phyloP scores from a whole-genome alignment of 139 green algal genomes.

The Diplosphaera chodatii region DNA sequence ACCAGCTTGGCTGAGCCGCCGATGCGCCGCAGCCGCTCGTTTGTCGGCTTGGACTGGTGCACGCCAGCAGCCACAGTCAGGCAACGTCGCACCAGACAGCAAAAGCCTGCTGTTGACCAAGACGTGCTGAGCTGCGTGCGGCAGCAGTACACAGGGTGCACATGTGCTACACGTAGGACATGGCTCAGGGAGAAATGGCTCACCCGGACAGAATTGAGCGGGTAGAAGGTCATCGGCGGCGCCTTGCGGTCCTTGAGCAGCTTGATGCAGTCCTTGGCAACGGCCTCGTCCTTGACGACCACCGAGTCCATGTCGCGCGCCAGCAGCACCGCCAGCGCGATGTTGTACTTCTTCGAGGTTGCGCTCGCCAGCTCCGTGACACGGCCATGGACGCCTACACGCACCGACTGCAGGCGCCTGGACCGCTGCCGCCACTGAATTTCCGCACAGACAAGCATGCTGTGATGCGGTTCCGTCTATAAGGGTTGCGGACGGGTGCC shows the following conservation, averaged over 20 bases:
- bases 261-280: conserved; percentile 71
- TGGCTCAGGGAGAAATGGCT: no score
- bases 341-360: conserved; percentile 68
- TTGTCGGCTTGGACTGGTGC: conserved; percentile 39
- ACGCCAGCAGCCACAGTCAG: neutral
- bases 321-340: conserved; percentile 83
- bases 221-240: conserved; percentile 84
- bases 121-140: no score
- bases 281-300: conserved; percentile 69
- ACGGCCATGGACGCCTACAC: conserved; percentile 70
- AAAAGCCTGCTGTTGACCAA: no score
- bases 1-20: conserved; percentile 68
- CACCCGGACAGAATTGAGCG: conserved; percentile 57
- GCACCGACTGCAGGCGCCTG: no score
- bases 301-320: conserved; percentile 84
- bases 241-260: conserved; percentile 58
- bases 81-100: no score
- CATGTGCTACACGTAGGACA: no score
- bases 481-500: no score
- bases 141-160: no score
- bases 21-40: conserved; percentile 75
- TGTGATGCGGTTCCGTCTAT: no score
- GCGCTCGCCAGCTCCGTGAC: conserved; percentile 74
- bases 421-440: no score
- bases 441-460: no score